Percentiles rank a stretch among this genome's conserved stretches.
These are phyloP conservation scores for Neurospora sp. DNA, from an alignment of 495 filamentous ascomycete species.

Conservation along the genomic window DNA sequence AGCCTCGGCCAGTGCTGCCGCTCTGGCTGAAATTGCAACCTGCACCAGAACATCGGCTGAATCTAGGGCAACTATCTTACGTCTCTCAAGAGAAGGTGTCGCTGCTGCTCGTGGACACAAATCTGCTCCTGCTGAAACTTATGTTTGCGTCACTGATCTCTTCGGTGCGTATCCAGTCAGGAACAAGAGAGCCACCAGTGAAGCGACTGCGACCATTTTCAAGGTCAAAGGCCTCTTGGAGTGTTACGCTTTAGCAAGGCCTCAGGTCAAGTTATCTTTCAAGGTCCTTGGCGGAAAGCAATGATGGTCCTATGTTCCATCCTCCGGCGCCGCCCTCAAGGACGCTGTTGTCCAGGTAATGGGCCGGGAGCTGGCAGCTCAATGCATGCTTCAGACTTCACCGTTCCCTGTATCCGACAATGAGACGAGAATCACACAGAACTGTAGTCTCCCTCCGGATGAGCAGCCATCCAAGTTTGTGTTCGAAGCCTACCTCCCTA, in stretches of 20 bases:
- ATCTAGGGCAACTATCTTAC: constrained; percentile 42
- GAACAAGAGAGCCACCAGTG: constrained; percentile 53
- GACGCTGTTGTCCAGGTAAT: constrained; percentile 64
- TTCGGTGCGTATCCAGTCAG: constrained; percentile 68
- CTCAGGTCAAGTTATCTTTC: constrained; percentile 52
- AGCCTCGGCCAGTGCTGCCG: constrained; percentile 69
- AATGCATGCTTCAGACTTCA: constrained; percentile 25
- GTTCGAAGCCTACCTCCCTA: constrained; percentile 54
- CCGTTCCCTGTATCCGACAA: background rate
- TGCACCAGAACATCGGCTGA: constrained; percentile 66
- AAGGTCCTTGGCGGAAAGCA: constrained; percentile 55
- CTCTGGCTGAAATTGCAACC: constrained; percentile 55
- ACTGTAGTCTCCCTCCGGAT: background rate
- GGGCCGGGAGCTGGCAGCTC: constrained; percentile 53
- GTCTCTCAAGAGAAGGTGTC: constrained; percentile 30
- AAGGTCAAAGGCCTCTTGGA: constrained; percentile 61
- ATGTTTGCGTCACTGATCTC: constrained; percentile 56
- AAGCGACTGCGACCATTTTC: constrained; percentile 47
- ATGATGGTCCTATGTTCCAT: constrained; percentile 68
- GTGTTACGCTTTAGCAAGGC: constrained; percentile 66
- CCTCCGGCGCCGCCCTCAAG: constrained; percentile 37
- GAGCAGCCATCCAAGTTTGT: background rate
- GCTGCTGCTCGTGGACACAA: constrained; percentile 29
- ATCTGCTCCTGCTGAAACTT: constrained; percentile 71
- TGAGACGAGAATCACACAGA: background rate